Evolutionary conservation across 2,329 filamentous ascomycete species (phyloP).

Genomic region (Claviceps spartinae): DNA sequence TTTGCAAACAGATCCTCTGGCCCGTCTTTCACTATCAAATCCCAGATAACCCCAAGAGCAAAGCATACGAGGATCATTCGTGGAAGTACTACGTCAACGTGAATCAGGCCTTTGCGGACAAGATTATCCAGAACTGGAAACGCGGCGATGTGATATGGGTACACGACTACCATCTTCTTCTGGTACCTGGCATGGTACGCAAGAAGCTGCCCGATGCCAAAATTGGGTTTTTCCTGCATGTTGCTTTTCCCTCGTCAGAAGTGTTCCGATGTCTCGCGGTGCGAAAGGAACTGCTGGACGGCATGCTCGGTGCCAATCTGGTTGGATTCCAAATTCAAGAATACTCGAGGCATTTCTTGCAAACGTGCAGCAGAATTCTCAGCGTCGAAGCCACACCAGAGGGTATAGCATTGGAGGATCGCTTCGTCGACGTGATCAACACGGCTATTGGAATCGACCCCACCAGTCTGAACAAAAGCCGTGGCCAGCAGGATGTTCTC

Average conservation of each 20-base stretch:
- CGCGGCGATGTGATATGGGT: constrained; percentile 87
- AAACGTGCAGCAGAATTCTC: constrained; percentile 85
- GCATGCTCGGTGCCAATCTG: constrained; percentile 84
- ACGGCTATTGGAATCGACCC: constrained; percentile 88
- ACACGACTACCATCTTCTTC: constrained; percentile 85
- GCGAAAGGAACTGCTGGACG: constrained; percentile 75
- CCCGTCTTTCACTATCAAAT: constrained; percentile 98
- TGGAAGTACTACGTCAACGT: constrained; percentile 90
- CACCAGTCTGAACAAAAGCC: constrained; percentile 55
- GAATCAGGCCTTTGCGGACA: constrained; percentile 86
- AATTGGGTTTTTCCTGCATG: constrained; percentile 92
- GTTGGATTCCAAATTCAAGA: constrained; percentile 90
- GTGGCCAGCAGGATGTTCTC: constrained; percentile 57
- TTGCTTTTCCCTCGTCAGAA: constrained; percentile 90
- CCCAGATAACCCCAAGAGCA: constrained; percentile 94
- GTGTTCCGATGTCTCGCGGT: constrained; percentile 86
- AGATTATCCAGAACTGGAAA: constrained; percentile 85
- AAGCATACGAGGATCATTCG: constrained; percentile 92
- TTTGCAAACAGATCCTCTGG: constrained; percentile 96
- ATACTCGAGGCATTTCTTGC: constrained; percentile 86
- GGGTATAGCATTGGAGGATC: constrained; percentile 80
- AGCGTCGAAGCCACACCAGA: constrained; percentile 82
- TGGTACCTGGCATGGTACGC: constrained; percentile 81
- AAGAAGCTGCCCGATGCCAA: constrained; percentile 84
- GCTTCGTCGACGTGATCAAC: constrained; percentile 78